Base-by-base conservation (phyloP, 2,329 filamentous ascomycete genomes). In the Pyricularia sp. region DNA sequence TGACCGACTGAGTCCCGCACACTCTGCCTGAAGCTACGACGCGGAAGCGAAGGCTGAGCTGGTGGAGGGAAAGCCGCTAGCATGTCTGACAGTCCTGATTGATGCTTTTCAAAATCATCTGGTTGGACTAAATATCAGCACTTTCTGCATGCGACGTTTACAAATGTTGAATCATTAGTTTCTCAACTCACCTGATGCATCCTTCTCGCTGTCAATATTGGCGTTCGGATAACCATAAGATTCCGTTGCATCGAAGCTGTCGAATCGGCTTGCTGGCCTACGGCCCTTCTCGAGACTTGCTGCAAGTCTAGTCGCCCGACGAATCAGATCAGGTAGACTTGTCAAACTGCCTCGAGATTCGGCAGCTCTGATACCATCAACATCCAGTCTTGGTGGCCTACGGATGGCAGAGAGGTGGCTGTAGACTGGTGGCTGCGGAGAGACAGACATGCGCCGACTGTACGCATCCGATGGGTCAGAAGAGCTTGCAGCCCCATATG, bases 331-430 rank as follows among this genome's bases (percentile, higher is more conserved):
- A 0, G 94, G 91, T 70, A 99, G 81, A 78, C 94, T 97, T 1
- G 95, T 98, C 71, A 97, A 83, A 76, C 94, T 97, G 4, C 93
- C 94, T 75, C 95, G 88, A 1, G 90, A 87, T 78, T 97, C 93
- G 20, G 92, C 92, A 67, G 90, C 88, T 72, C 88, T 86, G 3
- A 97, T 91, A 4, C 92, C 92, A 75, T 94, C 90, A 28, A 97
- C 90, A 75, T 97, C 89, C 4, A 97, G 81, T 50, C 86, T 87
- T 3, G 92, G 91, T 36, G 94, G 94, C 66, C 86, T 80, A 72
- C 84, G 81, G 69, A 89, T 82, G 14, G 84, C 85, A 12, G 87
- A 88, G 28, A 87, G 72, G 23, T 81, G 80, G 71, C 80, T 84
- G 72, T 78, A 83, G 0, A 73, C 75, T 12, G 75, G 71, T 2